Base-by-base conservation (phyloP, 352 stramenopile genomes). In the Pythium scleroteichum region DNA sequence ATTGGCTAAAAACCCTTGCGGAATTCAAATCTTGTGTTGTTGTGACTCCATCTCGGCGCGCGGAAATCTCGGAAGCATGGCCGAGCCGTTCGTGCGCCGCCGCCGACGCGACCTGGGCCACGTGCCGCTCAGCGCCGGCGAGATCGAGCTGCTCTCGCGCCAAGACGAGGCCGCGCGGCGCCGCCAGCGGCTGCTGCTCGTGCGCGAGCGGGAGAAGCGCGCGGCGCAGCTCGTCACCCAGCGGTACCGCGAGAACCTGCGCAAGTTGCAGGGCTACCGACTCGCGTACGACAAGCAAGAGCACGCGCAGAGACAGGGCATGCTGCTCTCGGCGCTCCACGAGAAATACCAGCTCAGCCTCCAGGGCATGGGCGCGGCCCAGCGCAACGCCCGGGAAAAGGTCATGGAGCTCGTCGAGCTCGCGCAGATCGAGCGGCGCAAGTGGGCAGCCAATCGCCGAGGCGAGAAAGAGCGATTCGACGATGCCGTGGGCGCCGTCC, bases 171-270 rank as follows among this genome's bases (percentile, higher is more conserved):
- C 70, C 16, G 67, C 71, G 27, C 71, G 69, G 59, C 79, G 83
- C 4, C 70, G 74, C 16, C 68, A 68, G 57, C 77, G 78, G 7
- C 67, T 92, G 23, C 62, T 88, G 42, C 72, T 75, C 19, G 75
- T 90, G 46, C 81, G 83, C 22, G 71, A 79, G 22, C 68, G 83
- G 20, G 83, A 92, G 60, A 78, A 77, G 23, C 75, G 70, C 38
- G 54, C 86, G 1, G 75, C 83, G 42, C 80, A 88, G 63, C 65
- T 87, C 29, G 78, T 92, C 62, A 92, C 83, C 29, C 68, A 77
- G 58, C 77, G 81, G 5, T 92, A 92, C 59, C 80, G 79, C 39
- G 69, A 84, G 12, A 90, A 91, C 59, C 56, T 91, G 48, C 69
- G 68, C 2, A 63, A 65, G 20, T 58, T 93, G 56, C 83, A 83